Conservation (phyloP, 352 stramenopile genomes). For the Albugo candida region DNA sequence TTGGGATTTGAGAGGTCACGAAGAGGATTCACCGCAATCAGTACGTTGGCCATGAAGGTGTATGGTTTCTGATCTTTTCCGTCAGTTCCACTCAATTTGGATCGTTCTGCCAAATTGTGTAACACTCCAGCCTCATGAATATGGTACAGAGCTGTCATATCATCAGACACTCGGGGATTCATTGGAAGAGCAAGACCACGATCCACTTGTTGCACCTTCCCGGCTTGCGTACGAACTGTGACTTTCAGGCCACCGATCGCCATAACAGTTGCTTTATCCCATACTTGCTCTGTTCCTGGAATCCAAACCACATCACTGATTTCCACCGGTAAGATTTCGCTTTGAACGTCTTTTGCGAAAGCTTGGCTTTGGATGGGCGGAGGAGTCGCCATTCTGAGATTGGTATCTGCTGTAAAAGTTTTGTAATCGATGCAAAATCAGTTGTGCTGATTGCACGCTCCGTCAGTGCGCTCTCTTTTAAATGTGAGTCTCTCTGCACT, state of each 20-base stretch:
- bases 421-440: too few species aligned
- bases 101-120: conserved; percentile 87
- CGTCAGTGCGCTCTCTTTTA: too few species aligned
- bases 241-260: conserved; percentile 73
- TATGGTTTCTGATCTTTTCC: conserved; percentile 59
- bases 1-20: conserved; percentile 56
- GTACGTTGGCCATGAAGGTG: conserved; percentile 87
- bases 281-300: conserved; percentile 44
- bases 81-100: conserved; percentile 67
- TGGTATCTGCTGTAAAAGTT: too few species aligned
- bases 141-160: conserved; percentile 90
- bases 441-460: too few species aligned
- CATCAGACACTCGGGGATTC: conserved; percentile 71
- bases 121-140: conserved; percentile 90
- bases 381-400: conserved; percentile 29
- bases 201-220: conserved; percentile 76
- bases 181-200: conserved; percentile 40
- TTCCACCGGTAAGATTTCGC: conserved; percentile 55
- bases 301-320: conserved; percentile 59
- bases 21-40: conserved; percentile 85
- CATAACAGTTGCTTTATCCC: conserved; percentile 66
- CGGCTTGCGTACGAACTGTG: conserved; percentile 58
- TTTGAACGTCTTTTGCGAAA: conserved; percentile 36
- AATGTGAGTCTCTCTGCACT: too few species aligned
- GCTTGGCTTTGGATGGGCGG: conserved; percentile 47